Evolutionary conservation across 169 alveolate genomes (phyloP), one percentile per base, ranked within the genome.

Genomic region (Plasmodium knowlesi): DNA sequence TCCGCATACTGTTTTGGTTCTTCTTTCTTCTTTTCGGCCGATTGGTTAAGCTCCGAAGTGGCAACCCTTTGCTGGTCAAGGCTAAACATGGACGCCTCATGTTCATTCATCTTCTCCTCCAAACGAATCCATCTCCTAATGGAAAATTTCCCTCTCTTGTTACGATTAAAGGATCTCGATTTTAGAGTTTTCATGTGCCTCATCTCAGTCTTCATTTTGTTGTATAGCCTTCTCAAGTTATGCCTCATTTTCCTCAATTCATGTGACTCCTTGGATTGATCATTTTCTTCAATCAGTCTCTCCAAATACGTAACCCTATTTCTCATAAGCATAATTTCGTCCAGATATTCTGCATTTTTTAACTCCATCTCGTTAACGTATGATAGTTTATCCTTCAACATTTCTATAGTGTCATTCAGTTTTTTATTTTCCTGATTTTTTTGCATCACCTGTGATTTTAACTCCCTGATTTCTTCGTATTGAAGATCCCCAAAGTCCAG

Each of bases 251-350:
- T 86, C 80, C 85, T 53, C 19, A 86, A 79, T 53, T 86, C 93
- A 34, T 74, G 72, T 19, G 93, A 86, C 32, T 86, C 93, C 85
- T 86, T 86, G 3, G 93, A 74, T 46, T 86, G 93, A 74, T 86
- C 93, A 76, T 86, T 86, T 74, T 86, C 93, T 37, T 86, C 93
- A 53, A 86, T 74, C n/a, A 86, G 67, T 74, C 61, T 86, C 80
- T 86, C 93, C 81, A 86, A 86, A 86, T 74, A 86, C 10, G 93
- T 74, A n/a, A 76, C 80, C 70, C 93, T 74, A 76, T 76, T 86
- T 30, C 81, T 86, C 83, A 86, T 70, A 25, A 86, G 78, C 32
- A 86, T 79, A 86, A 86, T 86, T 86, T 86, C 93, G 67, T 86
- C 93, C 19, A 86, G 46, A 19, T 86, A 86, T 54, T 86, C 93